Evolutionary conservation across 768 basidiomycete species (phyloP).

Genomic region (Porpolomopsis calyptriformis): DNA sequence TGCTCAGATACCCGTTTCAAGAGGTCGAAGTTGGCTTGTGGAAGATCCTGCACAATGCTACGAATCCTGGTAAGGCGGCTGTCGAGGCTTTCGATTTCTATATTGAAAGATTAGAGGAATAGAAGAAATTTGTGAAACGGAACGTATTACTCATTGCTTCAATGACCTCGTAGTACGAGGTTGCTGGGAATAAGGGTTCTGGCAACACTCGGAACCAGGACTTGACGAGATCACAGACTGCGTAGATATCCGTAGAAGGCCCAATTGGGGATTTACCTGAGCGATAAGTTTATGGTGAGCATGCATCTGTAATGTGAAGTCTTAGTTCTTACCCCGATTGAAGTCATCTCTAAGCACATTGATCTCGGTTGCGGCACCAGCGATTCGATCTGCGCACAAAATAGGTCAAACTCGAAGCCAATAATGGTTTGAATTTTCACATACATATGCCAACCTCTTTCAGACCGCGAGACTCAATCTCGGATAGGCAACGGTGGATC

Average conservation of each 20-base stretch:
- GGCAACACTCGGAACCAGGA: constrained; percentile 79
- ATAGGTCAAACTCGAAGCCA: not conserved
- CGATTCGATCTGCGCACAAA: constrained; percentile 56
- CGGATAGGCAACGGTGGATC: constrained; percentile 52
- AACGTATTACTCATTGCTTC: constrained; percentile 48
- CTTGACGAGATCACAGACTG: constrained; percentile 75
- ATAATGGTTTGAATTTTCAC: constrained; percentile 17
- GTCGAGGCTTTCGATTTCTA: constrained; percentile 63
- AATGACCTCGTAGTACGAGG: constrained; percentile 58
- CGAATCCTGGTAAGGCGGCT: constrained; percentile 55
- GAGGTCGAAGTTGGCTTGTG: constrained; percentile 67
- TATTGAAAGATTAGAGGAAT: not conserved
- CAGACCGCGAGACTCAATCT: constrained; percentile 67
- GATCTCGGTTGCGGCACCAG: constrained; percentile 64
- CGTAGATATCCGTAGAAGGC: constrained; percentile 61
- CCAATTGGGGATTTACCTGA: constrained; percentile 54
- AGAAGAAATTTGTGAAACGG: not conserved
- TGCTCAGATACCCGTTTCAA: constrained; percentile 72
- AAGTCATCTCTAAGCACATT: constrained; percentile 61
- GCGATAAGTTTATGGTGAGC: not conserved
- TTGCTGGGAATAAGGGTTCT: constrained; percentile 65
- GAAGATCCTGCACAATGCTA: constrained; percentile 55
- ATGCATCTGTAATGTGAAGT: not conserved
- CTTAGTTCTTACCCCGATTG: constrained; percentile 44
- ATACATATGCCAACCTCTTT: constrained; percentile 77